Conservation (phyloP, 1,284 basidiomycete species). For the Moesziomyces globuligerus region DNA sequence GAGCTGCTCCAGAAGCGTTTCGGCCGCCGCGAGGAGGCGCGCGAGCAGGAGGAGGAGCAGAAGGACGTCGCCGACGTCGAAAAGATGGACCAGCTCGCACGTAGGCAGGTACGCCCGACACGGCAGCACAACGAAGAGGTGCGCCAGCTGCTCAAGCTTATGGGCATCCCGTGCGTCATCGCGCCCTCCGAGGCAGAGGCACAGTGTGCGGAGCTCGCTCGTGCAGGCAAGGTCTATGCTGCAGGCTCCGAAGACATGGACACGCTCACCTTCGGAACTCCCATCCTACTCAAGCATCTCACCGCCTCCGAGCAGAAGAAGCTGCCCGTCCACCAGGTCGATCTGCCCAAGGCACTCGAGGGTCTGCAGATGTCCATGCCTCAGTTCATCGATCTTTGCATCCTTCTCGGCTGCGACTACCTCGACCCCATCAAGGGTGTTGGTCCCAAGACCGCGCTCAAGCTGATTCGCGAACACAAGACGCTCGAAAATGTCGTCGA, state of each 20-base stretch:
- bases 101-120: conserved; percentile 94
- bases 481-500: conserved; percentile 82
- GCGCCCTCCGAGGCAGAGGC: conserved; percentile 97
- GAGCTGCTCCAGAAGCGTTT: conserved; percentile 96
- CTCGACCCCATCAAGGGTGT: conserved; percentile 94
- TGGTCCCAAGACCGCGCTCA: conserved; percentile 94
- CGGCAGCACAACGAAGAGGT: conserved; percentile 97
- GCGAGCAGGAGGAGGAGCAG: conserved; percentile 92
- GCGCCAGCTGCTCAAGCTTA: conserved; percentile 83
- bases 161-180: conserved; percentile 92
- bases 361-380: conserved; percentile 93
- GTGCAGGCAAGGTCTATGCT: conserved; percentile 94
- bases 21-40: conserved; percentile 88
- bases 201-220: conserved; percentile 95
- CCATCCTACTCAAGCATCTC: conserved; percentile 90
- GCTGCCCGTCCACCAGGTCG: conserved; percentile 94
- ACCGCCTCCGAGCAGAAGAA: conserved; percentile 99
- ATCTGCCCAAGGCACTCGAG: conserved; percentile 81
- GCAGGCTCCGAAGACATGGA: conserved; percentile 99
- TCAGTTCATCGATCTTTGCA: conserved; percentile 95
- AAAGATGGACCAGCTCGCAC: conserved; percentile 88
- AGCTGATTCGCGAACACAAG: conserved; percentile 88
- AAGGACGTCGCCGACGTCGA: conserved; percentile 85
- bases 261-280: conserved; percentile 92
- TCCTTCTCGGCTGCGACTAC: conserved; percentile 97